Base-by-base conservation (phyloP, 768 basidiomycete species). In the Pleurotus cornucopiae region DNA sequence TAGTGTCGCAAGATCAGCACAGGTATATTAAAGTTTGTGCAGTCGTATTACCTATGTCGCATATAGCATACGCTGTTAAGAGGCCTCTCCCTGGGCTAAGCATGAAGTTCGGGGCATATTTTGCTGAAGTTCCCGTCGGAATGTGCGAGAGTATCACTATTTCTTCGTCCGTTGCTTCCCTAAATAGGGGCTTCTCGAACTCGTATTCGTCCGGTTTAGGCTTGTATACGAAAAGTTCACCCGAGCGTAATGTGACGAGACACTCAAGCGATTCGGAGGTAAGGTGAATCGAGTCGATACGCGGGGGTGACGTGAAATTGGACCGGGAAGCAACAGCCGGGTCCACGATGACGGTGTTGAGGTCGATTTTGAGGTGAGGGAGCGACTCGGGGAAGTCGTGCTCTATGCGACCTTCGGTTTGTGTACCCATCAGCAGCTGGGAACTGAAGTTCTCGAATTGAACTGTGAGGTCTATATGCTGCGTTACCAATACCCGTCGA, bases 401-500 rank as follows among this genome's bases (percentile, higher is more conserved):
- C 21, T 77, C 69, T 1, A 91, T 66, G 3, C 86, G 81, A 7
- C 74, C 72, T 3, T 76, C 73, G 5, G 70, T 68, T 34, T 34
- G 30, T 3, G 72, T 63, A 46, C 71, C 69, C 37, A 81, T 71
- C 2, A 91, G 70, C 2, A 92, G 74, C 25, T 88, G 85, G 3
- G 83, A 77, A 54, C 89, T 91, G 41, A 86, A 68, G 66, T 96
- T 92, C 60, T 83, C 82, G 67, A 94, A 89, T 54, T 79, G 81
- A 16, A 94, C 70, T 4, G 77, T 79, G 16, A 84, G 72, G 65
- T 93, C 85, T 7, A 71, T 70, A 63, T 89, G 84, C 54, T 73
- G 74, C 0, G 87, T 88, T 2, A 89, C 67, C 16, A 90, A 69
- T 4, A 94, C 67, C 18, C 89, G 81, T 61, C 77, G 82, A 12